phyloP scores from a whole-genome alignment of 2,329 filamentous ascomycete species.

The Acrocalymma vagum region DNA sequence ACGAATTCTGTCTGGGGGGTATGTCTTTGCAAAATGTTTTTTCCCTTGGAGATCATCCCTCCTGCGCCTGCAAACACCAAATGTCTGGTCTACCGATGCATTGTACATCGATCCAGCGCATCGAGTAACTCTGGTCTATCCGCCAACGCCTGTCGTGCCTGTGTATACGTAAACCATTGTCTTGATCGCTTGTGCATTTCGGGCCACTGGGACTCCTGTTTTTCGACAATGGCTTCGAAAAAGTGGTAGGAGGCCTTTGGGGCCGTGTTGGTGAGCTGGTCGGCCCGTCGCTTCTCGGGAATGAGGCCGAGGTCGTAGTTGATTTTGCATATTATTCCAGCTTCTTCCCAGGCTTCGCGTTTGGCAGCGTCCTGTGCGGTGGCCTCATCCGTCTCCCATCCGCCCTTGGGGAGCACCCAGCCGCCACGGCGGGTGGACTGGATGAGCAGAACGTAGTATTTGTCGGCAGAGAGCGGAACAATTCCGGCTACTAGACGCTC shows the following conservation, averaged over 20 bases:
- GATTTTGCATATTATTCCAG: conserved; percentile 86
- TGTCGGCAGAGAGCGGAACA: conserved; percentile 87
- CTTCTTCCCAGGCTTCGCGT: conserved; percentile 98
- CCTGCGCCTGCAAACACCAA: conserved; percentile 15
- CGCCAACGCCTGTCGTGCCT: conserved; percentile 80
- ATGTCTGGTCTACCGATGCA: conserved; percentile 43
- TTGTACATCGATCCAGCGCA: conserved; percentile 81
- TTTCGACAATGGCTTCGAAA: conserved; percentile 86
- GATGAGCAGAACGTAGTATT: conserved; percentile 88
- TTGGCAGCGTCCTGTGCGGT: conserved; percentile 83
- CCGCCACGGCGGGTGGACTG: conserved; percentile 89
- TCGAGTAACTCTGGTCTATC: conserved; percentile 87
- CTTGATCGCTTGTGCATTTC: conserved; percentile 91
- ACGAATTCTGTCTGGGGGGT: conserved; percentile 12
- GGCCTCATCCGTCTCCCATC: conserved; percentile 94
- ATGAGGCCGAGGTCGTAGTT: conserved; percentile 88
- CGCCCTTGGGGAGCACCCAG: conserved; percentile 97
- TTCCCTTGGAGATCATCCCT: conserved; percentile 14
- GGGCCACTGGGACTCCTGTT: conserved; percentile 88
- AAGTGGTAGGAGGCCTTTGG: conserved; percentile 83
- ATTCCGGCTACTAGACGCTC: conserved; percentile 95
- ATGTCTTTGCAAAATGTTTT: conserved; percentile 9
- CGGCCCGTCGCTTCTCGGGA: conserved; percentile 74
- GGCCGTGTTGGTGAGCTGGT: conserved; percentile 63
- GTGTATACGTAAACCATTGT: conserved; percentile 85